Conservation (phyloP, 73 alveolate genomes). For the Effrenium voratum region DNA sequence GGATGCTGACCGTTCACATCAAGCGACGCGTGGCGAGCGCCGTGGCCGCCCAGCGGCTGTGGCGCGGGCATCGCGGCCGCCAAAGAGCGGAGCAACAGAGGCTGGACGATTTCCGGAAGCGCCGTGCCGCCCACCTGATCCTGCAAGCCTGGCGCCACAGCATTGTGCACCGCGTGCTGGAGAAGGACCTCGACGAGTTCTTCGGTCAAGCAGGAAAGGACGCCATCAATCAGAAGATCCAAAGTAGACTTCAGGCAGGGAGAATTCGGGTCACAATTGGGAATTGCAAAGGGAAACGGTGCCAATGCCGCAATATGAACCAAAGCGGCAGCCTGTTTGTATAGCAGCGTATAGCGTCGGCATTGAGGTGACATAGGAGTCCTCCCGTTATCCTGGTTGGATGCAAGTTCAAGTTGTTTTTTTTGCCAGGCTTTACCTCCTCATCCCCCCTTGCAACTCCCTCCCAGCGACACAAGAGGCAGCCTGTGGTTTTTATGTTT, state of each 20-base stretch:
- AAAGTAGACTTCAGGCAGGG: constrained; percentile 64
- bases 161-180: background rate
- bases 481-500: too few relatives aligned
- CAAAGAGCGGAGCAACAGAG: constrained; percentile 12
- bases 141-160: constrained; percentile 4
- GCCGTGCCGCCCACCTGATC: constrained; percentile 25
- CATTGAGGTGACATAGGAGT: too few relatives aligned
- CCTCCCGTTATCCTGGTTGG: too few relatives aligned
- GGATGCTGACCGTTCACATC: background rate
- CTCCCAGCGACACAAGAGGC: too few relatives aligned
- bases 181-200: constrained; percentile 54
- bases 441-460: too few relatives aligned
- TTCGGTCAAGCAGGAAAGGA: constrained; percentile 29
- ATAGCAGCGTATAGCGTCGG: too few relatives aligned
- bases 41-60: background rate
- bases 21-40: constrained; percentile 8
- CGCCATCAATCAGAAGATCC: constrained; percentile 50
- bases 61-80: constrained; percentile 41
- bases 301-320: too few relatives aligned
- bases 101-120: background rate
- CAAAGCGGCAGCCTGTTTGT: too few relatives aligned
- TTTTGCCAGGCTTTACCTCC: too few relatives aligned
- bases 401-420: too few relatives aligned
- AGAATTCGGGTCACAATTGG: too few relatives aligned
- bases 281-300: too few relatives aligned